phyloP scores from a whole-genome alignment of 1,284 basidiomycete species.

The Microbotryum lychnidis-dioicae region DNA sequence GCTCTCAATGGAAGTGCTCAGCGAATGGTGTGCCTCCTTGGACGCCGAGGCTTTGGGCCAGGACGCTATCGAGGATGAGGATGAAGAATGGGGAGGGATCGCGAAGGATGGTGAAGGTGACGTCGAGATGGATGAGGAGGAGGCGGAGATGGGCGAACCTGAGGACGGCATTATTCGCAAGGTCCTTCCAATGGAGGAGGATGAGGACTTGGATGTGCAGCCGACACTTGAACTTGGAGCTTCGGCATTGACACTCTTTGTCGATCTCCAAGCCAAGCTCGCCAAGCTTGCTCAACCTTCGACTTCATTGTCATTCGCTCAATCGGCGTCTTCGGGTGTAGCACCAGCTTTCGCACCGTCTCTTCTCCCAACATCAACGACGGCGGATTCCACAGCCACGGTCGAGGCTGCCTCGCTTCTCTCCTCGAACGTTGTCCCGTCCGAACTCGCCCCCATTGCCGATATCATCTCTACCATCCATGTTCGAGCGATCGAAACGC shows the following conservation, averaged over 20 bases:
- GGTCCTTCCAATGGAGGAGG: constrained; percentile 1
- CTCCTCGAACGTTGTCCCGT: constrained; percentile 7
- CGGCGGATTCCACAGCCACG: constrained; percentile 3
- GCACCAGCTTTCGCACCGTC: neutral
- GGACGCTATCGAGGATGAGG: constrained; percentile 38
- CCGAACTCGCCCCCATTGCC: constrained; percentile 13
- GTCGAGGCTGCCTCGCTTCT: no score
- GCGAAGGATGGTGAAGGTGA: constrained; percentile 19
- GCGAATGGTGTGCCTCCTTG: constrained; percentile 28
- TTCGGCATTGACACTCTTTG: constrained; percentile 2
- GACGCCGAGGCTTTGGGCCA: constrained; percentile 11
- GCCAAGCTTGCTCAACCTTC: constrained; percentile 23
- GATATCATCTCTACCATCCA: constrained; percentile 49
- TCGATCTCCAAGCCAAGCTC: constrained; percentile 22
- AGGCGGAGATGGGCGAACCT: constrained; percentile 33
- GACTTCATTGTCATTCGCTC: constrained; percentile 18
- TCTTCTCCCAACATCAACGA: constrained; percentile 16
- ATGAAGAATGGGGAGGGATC: constrained; percentile 36
- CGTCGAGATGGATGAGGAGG: constrained; percentile 32
- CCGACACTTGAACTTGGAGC: constrained; percentile 34
- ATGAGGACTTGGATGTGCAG: constrained; percentile 21
- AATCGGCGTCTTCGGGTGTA: neutral
- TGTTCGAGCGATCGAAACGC: constrained; percentile 73
- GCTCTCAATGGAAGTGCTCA: constrained; percentile 69
- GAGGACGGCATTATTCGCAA: constrained; percentile 23